phyloP scores from a whole-genome alignment of 176 grass and related monocot genomes.

The Hsuehochloa calcarea region DNA sequence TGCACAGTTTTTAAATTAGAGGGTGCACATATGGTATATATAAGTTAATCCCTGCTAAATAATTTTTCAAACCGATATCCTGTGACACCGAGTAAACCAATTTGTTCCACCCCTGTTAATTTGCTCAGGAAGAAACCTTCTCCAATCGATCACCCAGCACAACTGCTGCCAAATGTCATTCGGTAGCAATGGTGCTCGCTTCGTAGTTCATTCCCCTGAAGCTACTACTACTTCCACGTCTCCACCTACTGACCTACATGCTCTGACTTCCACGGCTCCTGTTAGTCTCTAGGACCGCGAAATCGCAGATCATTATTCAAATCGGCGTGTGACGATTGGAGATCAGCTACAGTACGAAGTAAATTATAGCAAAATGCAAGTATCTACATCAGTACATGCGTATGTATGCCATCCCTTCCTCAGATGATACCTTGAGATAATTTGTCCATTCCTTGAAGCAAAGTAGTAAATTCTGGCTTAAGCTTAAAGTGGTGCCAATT shows the following conservation, averaged over 20 bases:
- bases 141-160: not conserved
- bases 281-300: not conserved
- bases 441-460: slow-evolving; percentile 26
- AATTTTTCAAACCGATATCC: too few species aligned
- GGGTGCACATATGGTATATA: too few species aligned
- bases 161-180: not conserved
- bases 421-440: not conserved
- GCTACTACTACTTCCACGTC: not conserved
- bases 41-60: too few species aligned
- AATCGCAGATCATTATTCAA: not conserved
- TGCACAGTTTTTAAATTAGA: too few species aligned
- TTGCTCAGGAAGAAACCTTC: not conserved
- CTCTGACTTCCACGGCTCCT: not conserved
- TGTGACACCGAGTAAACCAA: too few species aligned
- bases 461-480: not conserved
- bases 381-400: not conserved
- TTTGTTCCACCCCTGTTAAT: too few species aligned
- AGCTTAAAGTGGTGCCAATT: not conserved
- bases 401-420: not conserved
- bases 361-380: not conserved
- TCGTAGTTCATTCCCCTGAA: not conserved
- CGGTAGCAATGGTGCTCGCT: not conserved
- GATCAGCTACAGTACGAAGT: not conserved
- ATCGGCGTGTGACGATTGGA: not conserved
- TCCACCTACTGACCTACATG: not conserved